Base-by-base conservation (phyloP, 805 yeast genomes). In the Hanseniaspora clermontiae region DNA sequence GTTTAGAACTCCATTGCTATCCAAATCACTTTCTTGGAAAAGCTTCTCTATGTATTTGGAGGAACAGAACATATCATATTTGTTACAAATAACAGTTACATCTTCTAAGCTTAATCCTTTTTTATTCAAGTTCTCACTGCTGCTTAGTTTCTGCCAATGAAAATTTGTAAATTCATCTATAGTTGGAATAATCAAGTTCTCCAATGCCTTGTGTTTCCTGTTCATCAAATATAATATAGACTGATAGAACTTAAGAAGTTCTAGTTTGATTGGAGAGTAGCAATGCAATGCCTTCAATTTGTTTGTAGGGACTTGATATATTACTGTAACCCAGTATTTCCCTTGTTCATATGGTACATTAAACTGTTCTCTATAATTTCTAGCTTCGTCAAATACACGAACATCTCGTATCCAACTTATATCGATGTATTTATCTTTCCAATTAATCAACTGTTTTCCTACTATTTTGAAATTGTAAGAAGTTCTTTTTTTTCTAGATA, bases 311-410 rank as follows among this genome's bases (percentile, higher is more conserved):
- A 76, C 74, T 60, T 79, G 78, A 65, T 87, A 91, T 12, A 88
- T 79, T 36, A 91, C 77, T 0, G 95, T 83, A 0, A 87, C 75
- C 98, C 98, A 91, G 9, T 78, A 68, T 12, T 74, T 72, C 46
- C 81, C 80, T 55, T 76, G 78, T 51, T 83, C 88, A 38, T 79
- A 71, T 1, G 89, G 78, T 1, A 88, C 77, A 39, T 84, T 82
- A 61, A 87, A 79, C 67, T 89, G 95, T 64, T 90, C 96, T 59
- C 96, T 71, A 65, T 89, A 91, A 61, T 87, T 87, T 38, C 78
- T 76, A 1, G 96, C 96, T 62, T 84, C 87, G 20, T 76, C 77
- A 2, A 83, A 87, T 3, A 77, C 73, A 48, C 72, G 59, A 2
- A 69, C 63, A 57, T 68, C 72, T 56, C 65, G 68, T 17, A 69